A percentile compares a stretch with the other conserved stretches of the same genome.
Evolutionary conservation across 2,329 filamentous ascomycete species (phyloP).

Genomic region (Pseudopithomyces chartarum): DNA sequence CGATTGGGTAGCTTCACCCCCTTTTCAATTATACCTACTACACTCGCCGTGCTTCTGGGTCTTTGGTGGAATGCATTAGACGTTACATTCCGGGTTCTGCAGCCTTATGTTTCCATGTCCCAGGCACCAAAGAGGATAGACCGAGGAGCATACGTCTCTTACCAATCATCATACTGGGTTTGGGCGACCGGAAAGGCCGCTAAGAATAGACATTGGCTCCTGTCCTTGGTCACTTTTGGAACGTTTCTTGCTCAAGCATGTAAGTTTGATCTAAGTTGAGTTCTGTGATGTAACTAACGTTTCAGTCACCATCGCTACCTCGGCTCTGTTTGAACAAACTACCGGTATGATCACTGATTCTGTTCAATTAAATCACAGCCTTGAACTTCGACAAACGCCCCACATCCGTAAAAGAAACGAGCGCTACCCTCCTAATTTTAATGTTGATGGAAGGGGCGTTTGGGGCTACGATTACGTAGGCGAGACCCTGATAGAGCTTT

Average conservation of each 20-base stretch:
- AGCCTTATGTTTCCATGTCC: conserved; percentile 26
- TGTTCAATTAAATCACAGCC: conserved; percentile 4
- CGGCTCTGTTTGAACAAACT: conserved; percentile 15
- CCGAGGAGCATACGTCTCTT: conserved; percentile 19
- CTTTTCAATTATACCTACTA: conserved; percentile 21
- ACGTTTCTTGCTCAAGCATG: conserved; percentile 16
- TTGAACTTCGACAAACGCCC: conserved; percentile 15
- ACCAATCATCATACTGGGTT: conserved; percentile 24
- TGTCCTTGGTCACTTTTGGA: conserved; percentile 16
- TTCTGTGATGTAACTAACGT: background rate
- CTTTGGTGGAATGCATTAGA: conserved; percentile 28
- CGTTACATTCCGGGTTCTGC: conserved; percentile 19
- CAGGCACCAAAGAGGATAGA: conserved; percentile 7
- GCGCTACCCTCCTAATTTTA: conserved; percentile 1
- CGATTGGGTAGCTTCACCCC: conserved; percentile 17
- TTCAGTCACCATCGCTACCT: conserved; percentile 17
- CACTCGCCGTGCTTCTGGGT: conserved; percentile 19
- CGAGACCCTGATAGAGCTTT: conserved; percentile 9
- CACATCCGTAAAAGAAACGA: conserved; percentile 1
- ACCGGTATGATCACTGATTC: conserved; percentile 5
- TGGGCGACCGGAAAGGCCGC: conserved; percentile 19
- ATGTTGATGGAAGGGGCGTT: background rate
- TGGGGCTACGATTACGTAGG: conserved; percentile 3
- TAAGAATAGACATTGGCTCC: conserved; percentile 18
- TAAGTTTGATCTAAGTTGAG: conserved; percentile 1